These are phyloP conservation scores for Phyllosticta citriasiana DNA, from an alignment of 2,329 filamentous ascomycete genomes.

Conservation along the genomic window DNA sequence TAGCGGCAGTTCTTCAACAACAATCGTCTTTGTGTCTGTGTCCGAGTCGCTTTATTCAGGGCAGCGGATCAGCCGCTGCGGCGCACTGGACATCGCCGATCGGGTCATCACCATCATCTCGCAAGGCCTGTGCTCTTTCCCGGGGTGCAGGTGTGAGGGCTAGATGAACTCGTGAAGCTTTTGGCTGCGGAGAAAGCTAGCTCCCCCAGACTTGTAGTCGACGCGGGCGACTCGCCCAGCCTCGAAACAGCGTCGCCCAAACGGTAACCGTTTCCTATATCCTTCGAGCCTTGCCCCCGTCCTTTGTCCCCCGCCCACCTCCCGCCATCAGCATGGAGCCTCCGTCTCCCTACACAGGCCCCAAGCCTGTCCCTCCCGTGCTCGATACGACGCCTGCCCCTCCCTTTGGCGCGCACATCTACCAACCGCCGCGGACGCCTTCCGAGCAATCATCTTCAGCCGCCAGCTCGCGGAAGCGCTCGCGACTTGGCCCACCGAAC, in stretches of 20 bases:
- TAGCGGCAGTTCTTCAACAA: too few species aligned
- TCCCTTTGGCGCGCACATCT: conserved; percentile 3
- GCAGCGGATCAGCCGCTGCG: not conserved
- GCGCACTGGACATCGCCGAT: not conserved
- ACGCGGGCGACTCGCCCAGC: not conserved
- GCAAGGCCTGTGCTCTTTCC: not conserved
- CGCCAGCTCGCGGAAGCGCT: conserved; percentile 10
- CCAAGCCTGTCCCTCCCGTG: conserved; percentile 4
- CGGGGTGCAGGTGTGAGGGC: not conserved
- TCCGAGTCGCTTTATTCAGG: not conserved
- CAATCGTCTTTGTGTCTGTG: too few species aligned
- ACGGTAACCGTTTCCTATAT: not conserved
- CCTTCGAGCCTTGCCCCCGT: conserved; percentile 1
- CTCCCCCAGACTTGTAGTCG: not conserved
- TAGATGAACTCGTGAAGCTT: not conserved
- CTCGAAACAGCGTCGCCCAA: not conserved
- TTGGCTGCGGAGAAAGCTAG: not conserved
- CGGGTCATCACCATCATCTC: not conserved
- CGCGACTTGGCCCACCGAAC: conserved; percentile 10
- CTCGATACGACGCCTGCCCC: conserved; percentile 6
- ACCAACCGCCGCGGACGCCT: conserved; percentile 7
- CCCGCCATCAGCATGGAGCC: not conserved
- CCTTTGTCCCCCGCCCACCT: conserved; percentile 5
- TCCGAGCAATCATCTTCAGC: conserved; percentile 1
- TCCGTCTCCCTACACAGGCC: conserved; percentile 4